Conservation (phyloP, 257 asterid species). For the Osmanthus fragrans region DNA sequence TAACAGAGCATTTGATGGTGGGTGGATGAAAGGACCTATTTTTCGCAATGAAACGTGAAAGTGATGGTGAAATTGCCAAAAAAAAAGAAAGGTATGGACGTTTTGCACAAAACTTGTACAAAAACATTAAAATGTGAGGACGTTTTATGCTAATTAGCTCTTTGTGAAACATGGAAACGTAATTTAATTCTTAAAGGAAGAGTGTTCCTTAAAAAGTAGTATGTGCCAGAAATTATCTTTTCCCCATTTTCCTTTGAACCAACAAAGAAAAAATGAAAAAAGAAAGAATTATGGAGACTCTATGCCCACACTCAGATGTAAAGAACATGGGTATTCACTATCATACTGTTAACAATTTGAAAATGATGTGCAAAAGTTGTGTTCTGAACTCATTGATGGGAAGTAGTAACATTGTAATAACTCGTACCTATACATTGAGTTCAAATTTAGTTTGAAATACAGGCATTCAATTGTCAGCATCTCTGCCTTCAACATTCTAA, state of each 20-base stretch:
- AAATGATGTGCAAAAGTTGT: background rate
- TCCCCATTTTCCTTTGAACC: background rate
- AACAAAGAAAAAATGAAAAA: background rate
- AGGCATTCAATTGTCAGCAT: background rate
- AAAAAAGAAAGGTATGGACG: no score
- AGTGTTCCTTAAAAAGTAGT: background rate
- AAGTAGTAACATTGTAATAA: background rate
- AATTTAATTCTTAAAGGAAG: background rate
- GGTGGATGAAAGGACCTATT: no score
- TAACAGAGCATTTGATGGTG: no score
- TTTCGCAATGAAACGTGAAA: no score
- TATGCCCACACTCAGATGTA: background rate
- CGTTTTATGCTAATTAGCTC: background rate
- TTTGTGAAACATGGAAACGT: background rate
- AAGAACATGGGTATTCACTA: background rate
- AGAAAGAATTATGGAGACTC: background rate
- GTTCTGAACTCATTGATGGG: background rate
- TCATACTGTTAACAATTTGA: background rate
- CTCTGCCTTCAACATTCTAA: background rate
- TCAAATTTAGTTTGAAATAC: background rate
- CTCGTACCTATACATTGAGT: background rate
- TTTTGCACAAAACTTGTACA: no score
- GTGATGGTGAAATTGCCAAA: no score
- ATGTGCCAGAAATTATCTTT: background rate
- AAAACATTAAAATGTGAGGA: no score